phyloP scores from a whole-genome alignment of 495 filamentous ascomycete genomes.

The Aspergillus nanangensis region DNA sequence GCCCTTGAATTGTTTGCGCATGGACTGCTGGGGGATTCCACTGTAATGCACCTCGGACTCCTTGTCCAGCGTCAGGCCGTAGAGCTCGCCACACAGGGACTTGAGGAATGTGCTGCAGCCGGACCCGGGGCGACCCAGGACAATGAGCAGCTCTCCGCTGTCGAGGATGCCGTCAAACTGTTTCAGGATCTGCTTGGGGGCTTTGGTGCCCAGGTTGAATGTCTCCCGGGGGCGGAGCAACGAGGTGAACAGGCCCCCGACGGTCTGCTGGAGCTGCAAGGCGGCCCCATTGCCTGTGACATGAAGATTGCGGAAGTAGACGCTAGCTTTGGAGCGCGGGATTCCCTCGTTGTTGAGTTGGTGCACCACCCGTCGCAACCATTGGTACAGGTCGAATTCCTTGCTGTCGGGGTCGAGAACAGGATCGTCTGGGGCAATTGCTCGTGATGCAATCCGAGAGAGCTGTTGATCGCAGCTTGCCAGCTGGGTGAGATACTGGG shows the following conservation, averaged over 20 bases:
- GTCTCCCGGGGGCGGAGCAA: conserved; percentile 32
- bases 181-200: conserved; percentile 30
- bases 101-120: conserved; percentile 40
- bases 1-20: conserved; percentile 46
- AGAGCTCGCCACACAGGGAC: conserved; percentile 29
- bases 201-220: conserved; percentile 10
- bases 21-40: conserved; percentile 24
- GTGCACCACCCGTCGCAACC: neutral
- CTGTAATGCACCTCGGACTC: conserved; percentile 43
- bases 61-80: conserved; percentile 31
- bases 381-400: neutral
- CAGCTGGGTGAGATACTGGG: neutral
- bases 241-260: conserved; percentile 36
- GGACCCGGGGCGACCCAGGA: conserved; percentile 34
- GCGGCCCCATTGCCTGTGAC: conserved; percentile 49
- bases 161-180: conserved; percentile 33
- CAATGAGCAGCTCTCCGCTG: conserved; percentile 31
- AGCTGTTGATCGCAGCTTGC: neutral
- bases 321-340: neutral
- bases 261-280: conserved; percentile 47
- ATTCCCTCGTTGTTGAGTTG: neutral
- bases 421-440: neutral
- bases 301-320: conserved; percentile 40
- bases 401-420: neutral
- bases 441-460: neutral